Evolutionary conservation across 208 protist species (phyloP).

Genomic region (Leishmania tropica): DNA sequence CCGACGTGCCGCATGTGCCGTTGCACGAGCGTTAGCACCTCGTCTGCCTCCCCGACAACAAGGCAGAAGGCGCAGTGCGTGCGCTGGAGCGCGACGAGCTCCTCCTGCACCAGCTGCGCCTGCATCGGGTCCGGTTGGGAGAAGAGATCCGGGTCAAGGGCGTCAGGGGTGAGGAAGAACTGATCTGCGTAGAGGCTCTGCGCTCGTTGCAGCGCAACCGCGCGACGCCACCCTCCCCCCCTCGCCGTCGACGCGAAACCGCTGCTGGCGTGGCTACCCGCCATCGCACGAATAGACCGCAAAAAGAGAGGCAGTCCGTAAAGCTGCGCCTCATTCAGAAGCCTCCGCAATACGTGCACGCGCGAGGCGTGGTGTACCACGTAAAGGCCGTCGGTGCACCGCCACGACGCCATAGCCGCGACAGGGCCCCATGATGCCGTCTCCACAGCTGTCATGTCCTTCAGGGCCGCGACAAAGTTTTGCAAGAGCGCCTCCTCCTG

Average conservation of each 20-base stretch:
- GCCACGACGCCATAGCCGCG: slow-evolving; percentile 42
- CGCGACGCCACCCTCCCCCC: slow-evolving; percentile 9
- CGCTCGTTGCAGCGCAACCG: slow-evolving; percentile 14
- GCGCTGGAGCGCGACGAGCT: slow-evolving; percentile 59
- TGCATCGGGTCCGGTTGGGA: slow-evolving; percentile 46
- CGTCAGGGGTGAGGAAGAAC: slow-evolving; percentile 62
- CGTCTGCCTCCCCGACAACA: slow-evolving; percentile 79
- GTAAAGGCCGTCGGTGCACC: slow-evolving; percentile 62
- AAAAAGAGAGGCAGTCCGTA: slow-evolving; percentile 89
- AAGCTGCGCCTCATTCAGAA: slow-evolving; percentile 65
- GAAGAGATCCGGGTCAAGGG: slow-evolving; percentile 55
- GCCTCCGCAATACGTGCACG: slow-evolving; percentile 27
- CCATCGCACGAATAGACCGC: slow-evolving; percentile 65
- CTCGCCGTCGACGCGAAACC: slow-evolving; percentile 1
- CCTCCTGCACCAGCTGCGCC: slow-evolving; percentile 70
- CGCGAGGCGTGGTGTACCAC: slow-evolving; percentile 53
- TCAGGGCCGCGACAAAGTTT: slow-evolving; percentile 33
- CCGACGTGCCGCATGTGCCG: slow-evolving; percentile 24
- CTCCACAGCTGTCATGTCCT: slow-evolving; percentile 28
- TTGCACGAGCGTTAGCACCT: slow-evolving; percentile 53
- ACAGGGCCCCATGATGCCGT: slow-evolving; percentile 57
- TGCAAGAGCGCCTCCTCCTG: slow-evolving; percentile 51
- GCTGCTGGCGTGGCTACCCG: background rate
- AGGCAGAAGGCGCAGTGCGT: slow-evolving; percentile 62
- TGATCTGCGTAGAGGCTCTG: slow-evolving; percentile 23